Base-by-base conservation (phyloP, 2,329 filamentous ascomycete species). In the Beauveria pseudobassiana region DNA sequence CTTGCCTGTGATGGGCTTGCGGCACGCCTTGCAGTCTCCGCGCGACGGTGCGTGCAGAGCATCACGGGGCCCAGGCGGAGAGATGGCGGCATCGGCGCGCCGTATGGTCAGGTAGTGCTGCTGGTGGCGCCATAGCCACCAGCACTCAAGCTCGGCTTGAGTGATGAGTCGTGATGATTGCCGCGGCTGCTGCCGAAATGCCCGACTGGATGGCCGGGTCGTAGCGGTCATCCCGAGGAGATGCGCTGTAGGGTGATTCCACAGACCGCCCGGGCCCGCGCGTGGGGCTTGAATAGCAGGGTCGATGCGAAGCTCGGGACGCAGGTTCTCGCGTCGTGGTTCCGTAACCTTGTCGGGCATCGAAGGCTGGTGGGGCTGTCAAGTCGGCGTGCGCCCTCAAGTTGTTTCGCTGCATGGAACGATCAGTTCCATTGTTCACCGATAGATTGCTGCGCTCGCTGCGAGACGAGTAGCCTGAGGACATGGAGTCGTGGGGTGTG, bases 21-120 rank as follows among this genome's bases (percentile, higher is more conserved):
- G 80, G 73, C 95, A 99, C 1, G 90, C 90, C 69, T 91, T 90
- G 77, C 95, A 99, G 64, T 85, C 85, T 2, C 91, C 90, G 61
- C 90, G 88, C 18, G 82, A 82, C 1, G 78, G 73, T 12, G 74
- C 64, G 22, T 71, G 69, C 10, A 76, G 72, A 6, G 73, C 71
- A 46, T 78, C 76, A 30, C 77, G 74, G 12, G 75, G 45, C 74
- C 72, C 53, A 72, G 69, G 24, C 72, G 71, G 59, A 68, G 62
- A 1, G 73, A 67, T 2, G 71, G 42, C 8, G 64, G n/a, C 28
- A n/a, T 51, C 18, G 48, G 56, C n/a, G 48, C 59, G 34, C 52
- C 60, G 34, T 63, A 38, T 50, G 49, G 28, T 48, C 40, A 18
- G 14, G 1, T 18, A 16, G 14, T 42, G 42, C 26, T 22, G 24